Conservation (phyloP, 2,329 filamentous ascomycete genomes). For the Sporothrix schenckii region DNA sequence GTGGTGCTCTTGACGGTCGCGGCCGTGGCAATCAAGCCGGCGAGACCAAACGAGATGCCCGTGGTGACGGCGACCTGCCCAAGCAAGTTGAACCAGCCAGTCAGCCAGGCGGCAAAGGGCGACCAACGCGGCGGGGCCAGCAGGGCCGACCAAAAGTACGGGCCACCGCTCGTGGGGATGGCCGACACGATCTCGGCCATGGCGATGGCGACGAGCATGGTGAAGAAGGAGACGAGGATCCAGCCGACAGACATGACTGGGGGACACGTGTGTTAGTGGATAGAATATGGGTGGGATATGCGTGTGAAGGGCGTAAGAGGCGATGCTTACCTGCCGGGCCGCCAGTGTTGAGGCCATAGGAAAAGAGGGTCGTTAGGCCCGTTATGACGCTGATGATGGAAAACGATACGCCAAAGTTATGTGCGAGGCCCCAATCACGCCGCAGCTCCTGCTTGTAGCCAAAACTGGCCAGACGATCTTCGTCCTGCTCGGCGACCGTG, state of each 20-base stretch:
- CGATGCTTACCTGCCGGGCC: constrained; percentile 47
- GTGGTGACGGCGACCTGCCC: constrained; percentile 50
- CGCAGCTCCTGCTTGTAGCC: constrained; percentile 64
- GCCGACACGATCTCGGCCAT: constrained; percentile 65
- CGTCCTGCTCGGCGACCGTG: constrained; percentile 47
- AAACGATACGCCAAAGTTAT: constrained; percentile 65
- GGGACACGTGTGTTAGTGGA: constrained; percentile 29
- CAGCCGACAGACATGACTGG: constrained; percentile 60
- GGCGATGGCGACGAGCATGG: constrained; percentile 55
- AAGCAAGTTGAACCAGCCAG: constrained; percentile 50
- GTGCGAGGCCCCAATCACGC: constrained; percentile 60
- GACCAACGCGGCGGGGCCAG: constrained; percentile 53
- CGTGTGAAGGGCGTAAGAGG: neutral
- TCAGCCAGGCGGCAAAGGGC: constrained; percentile 47
- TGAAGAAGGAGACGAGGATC: constrained; percentile 60
- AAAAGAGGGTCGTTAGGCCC: constrained; percentile 61
- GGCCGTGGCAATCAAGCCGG: constrained; percentile 46
- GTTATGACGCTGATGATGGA: constrained; percentile 65
- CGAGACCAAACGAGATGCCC: constrained; percentile 49
- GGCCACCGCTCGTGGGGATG: constrained; percentile 60
- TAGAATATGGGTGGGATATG: neutral
- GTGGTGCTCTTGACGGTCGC: constrained; percentile 45
- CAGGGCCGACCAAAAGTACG: constrained; percentile 64
- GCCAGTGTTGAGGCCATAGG: constrained; percentile 59
- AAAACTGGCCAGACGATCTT: constrained; percentile 56